Conservation (phyloP, 257 asterid genomes). For the Penstemon newberryi region DNA sequence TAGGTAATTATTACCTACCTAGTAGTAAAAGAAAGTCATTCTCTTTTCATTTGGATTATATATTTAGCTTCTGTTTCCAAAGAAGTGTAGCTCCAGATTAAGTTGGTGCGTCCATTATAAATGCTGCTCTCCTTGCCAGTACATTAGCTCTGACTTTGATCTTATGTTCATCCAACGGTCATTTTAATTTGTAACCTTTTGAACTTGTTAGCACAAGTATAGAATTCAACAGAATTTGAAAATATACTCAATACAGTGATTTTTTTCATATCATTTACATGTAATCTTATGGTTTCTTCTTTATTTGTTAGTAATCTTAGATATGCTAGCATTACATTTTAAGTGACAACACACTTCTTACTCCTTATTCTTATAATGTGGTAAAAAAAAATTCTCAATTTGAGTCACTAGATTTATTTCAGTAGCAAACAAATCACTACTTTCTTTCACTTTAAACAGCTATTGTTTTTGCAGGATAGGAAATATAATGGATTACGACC, state of each 20-base stretch:
- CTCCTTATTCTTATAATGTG: too few relatives aligned
- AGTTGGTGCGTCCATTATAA: not conserved
- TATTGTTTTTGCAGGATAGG: slow-evolving; percentile 57
- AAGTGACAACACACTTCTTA: too few relatives aligned
- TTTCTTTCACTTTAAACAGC: slow-evolving; percentile 21
- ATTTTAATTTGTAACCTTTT: too few relatives aligned
- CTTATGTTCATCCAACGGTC: not conserved
- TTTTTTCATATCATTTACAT: not conserved
- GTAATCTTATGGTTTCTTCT: not conserved
- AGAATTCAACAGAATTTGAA: not conserved
- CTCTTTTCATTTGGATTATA: not conserved
- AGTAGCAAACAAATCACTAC: slow-evolving; percentile 15
- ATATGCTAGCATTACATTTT: too few relatives aligned
- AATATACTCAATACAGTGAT: not conserved
- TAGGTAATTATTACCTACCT: not conserved
- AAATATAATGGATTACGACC: slow-evolving; percentile 50
- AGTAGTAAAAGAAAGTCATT: slow-evolving; percentile 21
- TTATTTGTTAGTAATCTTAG: too few relatives aligned
- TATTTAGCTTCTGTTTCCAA: not conserved
- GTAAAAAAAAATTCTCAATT: not conserved
- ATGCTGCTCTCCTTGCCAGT: not conserved
- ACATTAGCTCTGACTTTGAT: not conserved
- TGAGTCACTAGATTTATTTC: slow-evolving; percentile 5
- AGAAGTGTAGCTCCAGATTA: not conserved
- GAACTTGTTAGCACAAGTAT: not conserved